A percentile compares a stretch with the other conserved stretches of the same genome.
Conservation (phyloP, 2,329 filamentous ascomycete species). For the Penicillium olsonii region DNA sequence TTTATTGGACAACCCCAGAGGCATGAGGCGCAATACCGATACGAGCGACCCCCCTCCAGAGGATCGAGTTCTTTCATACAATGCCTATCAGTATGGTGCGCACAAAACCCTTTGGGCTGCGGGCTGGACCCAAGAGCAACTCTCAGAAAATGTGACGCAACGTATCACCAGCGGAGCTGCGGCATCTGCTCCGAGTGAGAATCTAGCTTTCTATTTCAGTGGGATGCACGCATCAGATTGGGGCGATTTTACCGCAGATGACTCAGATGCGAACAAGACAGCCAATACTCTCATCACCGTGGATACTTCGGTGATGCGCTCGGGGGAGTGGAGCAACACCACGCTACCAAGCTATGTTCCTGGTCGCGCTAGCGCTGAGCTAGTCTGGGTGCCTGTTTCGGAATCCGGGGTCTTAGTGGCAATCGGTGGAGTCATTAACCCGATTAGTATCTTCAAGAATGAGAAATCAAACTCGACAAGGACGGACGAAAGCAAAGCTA, state of each 20-base stretch:
- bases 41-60: conserved; percentile 42
- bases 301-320: conserved; percentile 56
- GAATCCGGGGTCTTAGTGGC: conserved; percentile 39
- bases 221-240: conserved; percentile 57
- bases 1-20: conserved; percentile 32
- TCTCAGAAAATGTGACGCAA: conserved; percentile 55
- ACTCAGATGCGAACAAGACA: conserved; percentile 38
- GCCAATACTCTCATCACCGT: conserved; percentile 63
- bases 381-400: conserved; percentile 60
- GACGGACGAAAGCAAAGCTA: conserved; percentile 1
- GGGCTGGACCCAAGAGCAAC: conserved; percentile 43
- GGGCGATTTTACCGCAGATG: conserved; percentile 51
- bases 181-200: conserved; percentile 67
- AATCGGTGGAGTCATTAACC: conserved; percentile 40
- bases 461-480: conserved; percentile 7
- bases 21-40: conserved; percentile 46
- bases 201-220: conserved; percentile 71
- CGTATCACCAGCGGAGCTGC: conserved; percentile 67
- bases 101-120: conserved; percentile 40
- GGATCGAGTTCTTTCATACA: conserved; percentile 54
- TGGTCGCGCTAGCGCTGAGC: conserved; percentile 63
- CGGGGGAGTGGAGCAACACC: conserved; percentile 59
- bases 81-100: conserved; percentile 51
- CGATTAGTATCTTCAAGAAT: conserved; percentile 19
- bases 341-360: conserved; percentile 54